Evolutionary conservation across 345 rosid species (phyloP).

Genomic region (Erysimum cheiranthoides): DNA sequence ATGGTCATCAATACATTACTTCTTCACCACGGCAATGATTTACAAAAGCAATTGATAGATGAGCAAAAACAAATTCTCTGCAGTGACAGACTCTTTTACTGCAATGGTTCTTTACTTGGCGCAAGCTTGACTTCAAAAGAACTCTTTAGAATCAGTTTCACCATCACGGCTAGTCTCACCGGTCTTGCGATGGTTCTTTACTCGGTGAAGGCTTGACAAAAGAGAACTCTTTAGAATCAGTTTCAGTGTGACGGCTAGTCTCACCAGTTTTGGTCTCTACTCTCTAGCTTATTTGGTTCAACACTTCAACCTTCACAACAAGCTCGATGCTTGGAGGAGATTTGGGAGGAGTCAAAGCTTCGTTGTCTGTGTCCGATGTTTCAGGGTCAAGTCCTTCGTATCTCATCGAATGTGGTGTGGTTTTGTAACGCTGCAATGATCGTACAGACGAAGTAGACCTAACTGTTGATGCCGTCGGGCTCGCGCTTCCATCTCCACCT

Average conservation of each 20-base stretch:
- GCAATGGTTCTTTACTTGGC: conserved; percentile 39
- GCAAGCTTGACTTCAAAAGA: conserved; percentile 57
- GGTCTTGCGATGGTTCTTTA: conserved; percentile 48
- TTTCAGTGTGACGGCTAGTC: conserved; percentile 40
- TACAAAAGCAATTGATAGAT: conserved; percentile 22
- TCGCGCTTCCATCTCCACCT: conserved; percentile 60
- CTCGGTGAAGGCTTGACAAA: conserved; percentile 58
- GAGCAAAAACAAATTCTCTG: neutral
- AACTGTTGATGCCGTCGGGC: conserved; percentile 41
- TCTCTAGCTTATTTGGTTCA: conserved; percentile 46
- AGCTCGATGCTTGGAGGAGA: conserved; percentile 47
- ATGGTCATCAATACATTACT: conserved; percentile 22
- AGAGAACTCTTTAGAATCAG: conserved; percentile 65
- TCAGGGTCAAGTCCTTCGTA: conserved; percentile 60
- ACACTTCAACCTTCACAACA: conserved; percentile 47
- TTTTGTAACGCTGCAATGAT: conserved; percentile 68
- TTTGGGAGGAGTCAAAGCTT: conserved; percentile 63
- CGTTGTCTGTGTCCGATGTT: conserved; percentile 60
- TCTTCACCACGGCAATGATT: conserved; percentile 21
- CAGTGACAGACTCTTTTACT: neutral
- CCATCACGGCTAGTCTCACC: conserved; percentile 41
- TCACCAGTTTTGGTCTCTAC: conserved; percentile 41
- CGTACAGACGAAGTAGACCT: conserved; percentile 46
- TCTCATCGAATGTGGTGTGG: conserved; percentile 78
- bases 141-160: conserved; percentile 43